Evolutionary conservation across 768 basidiomycete species (phyloP).

Genomic region (Glaciozyma antarctica): DNA sequence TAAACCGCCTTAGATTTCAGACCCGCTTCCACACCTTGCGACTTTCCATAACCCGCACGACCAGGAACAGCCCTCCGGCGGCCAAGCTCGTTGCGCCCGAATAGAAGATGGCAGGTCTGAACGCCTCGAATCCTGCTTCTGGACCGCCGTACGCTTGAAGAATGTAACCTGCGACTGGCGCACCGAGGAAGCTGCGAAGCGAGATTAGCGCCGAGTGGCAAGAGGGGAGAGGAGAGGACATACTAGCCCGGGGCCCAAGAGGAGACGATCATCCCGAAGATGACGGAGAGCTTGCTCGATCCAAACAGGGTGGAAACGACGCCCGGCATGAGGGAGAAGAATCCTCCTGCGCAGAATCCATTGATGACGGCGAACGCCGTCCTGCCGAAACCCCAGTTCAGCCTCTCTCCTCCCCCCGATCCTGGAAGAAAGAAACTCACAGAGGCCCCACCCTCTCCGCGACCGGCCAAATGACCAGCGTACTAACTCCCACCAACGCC

Average conservation of each 20-base stretch:
- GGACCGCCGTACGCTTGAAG: neutral
- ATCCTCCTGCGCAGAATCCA: neutral
- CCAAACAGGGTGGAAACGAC: neutral
- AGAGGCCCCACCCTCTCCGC: conserved; percentile 29
- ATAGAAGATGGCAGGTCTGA: too few relatives aligned
- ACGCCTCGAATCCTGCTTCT: too few relatives aligned
- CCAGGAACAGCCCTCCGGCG: too few relatives aligned
- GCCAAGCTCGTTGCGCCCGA: too few relatives aligned
- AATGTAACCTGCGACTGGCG: neutral
- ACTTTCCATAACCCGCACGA: too few relatives aligned
- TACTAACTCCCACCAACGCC: conserved; percentile 20
- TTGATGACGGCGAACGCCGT: neutral
- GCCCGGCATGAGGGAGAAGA: conserved; percentile 1
- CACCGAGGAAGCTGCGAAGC: conserved; percentile 1
- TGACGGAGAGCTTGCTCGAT: neutral
- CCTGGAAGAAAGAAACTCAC: neutral
- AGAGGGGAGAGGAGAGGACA: neutral
- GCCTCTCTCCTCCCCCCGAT: neutral
- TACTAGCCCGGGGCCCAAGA: conserved; percentile 3
- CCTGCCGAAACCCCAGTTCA: neutral
- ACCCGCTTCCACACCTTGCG: too few relatives aligned
- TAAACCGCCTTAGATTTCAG: too few relatives aligned
- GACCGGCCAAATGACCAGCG: conserved; percentile 37
- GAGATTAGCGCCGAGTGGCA: neutral
- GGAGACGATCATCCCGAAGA: neutral